Evolutionary conservation across 2,329 filamentous ascomycete genomes (phyloP), one percentile per base, ranked within the genome.

Genomic region (Aspergillus sp.): DNA sequence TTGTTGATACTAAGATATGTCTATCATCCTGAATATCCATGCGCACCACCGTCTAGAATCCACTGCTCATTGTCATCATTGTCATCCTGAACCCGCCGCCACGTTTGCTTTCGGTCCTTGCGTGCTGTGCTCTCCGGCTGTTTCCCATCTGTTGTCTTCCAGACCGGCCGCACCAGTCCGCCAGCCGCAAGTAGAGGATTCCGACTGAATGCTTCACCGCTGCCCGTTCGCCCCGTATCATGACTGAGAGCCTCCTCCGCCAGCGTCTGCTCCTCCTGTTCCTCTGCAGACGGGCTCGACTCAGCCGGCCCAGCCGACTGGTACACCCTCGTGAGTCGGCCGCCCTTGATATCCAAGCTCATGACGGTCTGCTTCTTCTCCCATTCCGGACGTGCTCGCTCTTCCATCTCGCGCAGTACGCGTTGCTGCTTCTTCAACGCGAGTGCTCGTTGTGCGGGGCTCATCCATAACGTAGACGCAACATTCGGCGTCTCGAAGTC

Each of bases 381-480:
- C 75, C 92, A 96, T 63, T 96, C 93, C 0, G 92, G 92, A 54
- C 85, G 81, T 4, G 90, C 88, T 66, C 90, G 90, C 87, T 92
- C 96, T 69, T 96, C 91, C 82, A 95, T 88, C 75, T 96, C 91
- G 5, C 91, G 81, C 66, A 96, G 77, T 3, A 93, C 80, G 72
- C 90, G 91, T 76, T 96, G 92, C 76, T 96, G 93, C 59, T 87
- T 85, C 76, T 94, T 96, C 58, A 96, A 78, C 73, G 95, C 91
- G 64, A 87, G 81, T 0, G 92, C 93, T 47, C 92, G 84, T 74
- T 96, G 91, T 63, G 90, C 87, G 0, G 92, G 91, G 16, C 81
- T 91, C 53, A 92, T 90, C 92, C 92, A 96, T 78, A 95, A 89
- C 66, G 85, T 92, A 4, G 84, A 81, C 6, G 87, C 85, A 32